Conservation (phyloP, 129 eudicot genomes). For the Erigeron canadensis region DNA sequence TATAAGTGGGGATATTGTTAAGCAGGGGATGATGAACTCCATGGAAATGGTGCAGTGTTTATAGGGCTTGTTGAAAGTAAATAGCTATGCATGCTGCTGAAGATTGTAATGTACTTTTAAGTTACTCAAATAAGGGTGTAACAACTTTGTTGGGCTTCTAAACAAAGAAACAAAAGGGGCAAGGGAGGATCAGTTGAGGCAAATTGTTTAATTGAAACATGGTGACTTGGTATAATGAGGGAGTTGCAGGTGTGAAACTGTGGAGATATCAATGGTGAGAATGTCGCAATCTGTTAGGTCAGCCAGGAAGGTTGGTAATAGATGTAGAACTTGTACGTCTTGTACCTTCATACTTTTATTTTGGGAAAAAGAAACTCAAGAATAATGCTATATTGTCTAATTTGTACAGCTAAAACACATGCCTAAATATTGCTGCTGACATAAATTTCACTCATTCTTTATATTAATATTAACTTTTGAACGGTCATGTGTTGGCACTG, state of each 20-base stretch:
- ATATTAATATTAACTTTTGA: too few relatives aligned
- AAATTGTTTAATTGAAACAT: background rate
- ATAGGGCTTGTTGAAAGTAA: slow-evolving; percentile 29
- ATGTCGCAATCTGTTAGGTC: slow-evolving; percentile 27
- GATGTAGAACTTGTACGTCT: slow-evolving; percentile 30
- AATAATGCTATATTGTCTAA: background rate
- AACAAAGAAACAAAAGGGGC: slow-evolving; percentile 45
- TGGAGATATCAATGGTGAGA: slow-evolving; percentile 15
- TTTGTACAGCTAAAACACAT: background rate
- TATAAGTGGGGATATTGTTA: slow-evolving; percentile 5
- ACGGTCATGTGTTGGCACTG: too few relatives aligned
- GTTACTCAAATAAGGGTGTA: slow-evolving; percentile 43
- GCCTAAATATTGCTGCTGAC: background rate
- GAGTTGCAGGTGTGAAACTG: slow-evolving; percentile 33
- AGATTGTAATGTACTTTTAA: slow-evolving; percentile 45
- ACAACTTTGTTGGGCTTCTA: slow-evolving; percentile 51
- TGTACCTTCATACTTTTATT: slow-evolving; percentile 26
- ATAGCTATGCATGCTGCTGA: slow-evolving; percentile 27
- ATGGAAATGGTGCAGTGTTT: slow-evolving; percentile 33
- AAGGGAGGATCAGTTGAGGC: background rate
- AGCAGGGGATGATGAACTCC: slow-evolving; percentile 36
- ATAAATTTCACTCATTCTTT: too few relatives aligned
- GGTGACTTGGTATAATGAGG: background rate
- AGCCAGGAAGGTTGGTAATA: slow-evolving; percentile 23
- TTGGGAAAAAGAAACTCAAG: background rate